These are phyloP conservation scores for Jamesozyma gamospora DNA, from an alignment of 805 yeast genomes.

Conservation along the genomic window DNA sequence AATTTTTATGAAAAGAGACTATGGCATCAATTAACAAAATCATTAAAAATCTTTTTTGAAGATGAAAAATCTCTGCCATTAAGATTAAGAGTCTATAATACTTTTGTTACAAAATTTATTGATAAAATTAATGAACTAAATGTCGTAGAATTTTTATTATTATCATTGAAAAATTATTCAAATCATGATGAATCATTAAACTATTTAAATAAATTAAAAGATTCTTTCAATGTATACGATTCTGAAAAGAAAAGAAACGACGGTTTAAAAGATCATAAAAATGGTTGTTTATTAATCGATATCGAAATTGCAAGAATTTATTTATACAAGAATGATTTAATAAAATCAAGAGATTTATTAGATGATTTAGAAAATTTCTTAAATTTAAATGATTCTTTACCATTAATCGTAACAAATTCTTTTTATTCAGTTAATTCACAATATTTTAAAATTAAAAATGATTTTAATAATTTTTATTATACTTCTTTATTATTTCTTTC, in stretches of 20 bases:
- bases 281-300: constrained; percentile 50
- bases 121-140: constrained; percentile 70
- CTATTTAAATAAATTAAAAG: constrained; percentile 36
- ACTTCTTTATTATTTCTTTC: constrained; percentile 77
- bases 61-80: constrained; percentile 42
- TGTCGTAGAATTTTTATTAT: constrained; percentile 62
- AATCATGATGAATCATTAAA: constrained; percentile 41
- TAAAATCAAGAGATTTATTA: constrained; percentile 57
- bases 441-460: constrained; percentile 61
- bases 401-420: constrained; percentile 65
- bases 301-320: constrained; percentile 69
- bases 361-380: constrained; percentile 50
- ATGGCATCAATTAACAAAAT: constrained; percentile 87
- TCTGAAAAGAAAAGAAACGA: constrained; percentile 27
- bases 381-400: constrained; percentile 46
- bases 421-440: constrained; percentile 74
- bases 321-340: constrained; percentile 43
- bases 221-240: constrained; percentile 36
- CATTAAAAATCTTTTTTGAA: constrained; percentile 51
- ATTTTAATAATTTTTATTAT: constrained; percentile 72
- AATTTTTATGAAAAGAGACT: constrained; percentile 79
- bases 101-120: constrained; percentile 57
- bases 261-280: constrained; percentile 33
- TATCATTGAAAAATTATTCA: constrained; percentile 37
- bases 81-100: constrained; percentile 57